phyloP scores from a whole-genome alignment of 768 basidiomycete species.

The Termitomyces eurrhizus region DNA sequence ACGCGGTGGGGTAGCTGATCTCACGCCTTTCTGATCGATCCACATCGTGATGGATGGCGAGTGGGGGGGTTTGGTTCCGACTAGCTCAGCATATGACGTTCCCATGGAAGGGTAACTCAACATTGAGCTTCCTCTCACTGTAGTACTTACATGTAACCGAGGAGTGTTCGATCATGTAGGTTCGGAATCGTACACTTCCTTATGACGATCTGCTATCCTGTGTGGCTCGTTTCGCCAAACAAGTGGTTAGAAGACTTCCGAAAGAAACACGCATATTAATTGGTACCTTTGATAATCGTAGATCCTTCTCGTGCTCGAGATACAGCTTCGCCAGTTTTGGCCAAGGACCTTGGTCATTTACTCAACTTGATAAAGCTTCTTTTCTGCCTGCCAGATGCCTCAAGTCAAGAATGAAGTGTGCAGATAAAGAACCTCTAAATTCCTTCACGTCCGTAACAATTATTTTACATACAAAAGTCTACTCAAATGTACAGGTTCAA shows the following conservation, averaged over 20 bases:
- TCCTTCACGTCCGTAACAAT: neutral
- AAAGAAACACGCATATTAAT: too few relatives aligned
- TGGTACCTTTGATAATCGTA: too few relatives aligned
- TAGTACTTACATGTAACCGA: neutral
- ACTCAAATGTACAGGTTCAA: neutral
- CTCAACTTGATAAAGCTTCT: too few relatives aligned
- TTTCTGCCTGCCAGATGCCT: too few relatives aligned
- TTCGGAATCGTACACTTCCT: neutral
- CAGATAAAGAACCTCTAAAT: neutral
- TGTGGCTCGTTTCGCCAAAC: neutral
- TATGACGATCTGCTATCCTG: neutral
- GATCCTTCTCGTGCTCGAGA: too few relatives aligned
- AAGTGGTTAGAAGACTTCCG: too few relatives aligned
- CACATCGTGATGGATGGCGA: neutral
- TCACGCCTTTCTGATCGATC: neutral
- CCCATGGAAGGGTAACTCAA: neutral
- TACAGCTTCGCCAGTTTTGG: too few relatives aligned
- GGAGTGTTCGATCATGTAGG: neutral
- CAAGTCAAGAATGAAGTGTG: too few relatives aligned
- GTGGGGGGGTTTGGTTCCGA: neutral
- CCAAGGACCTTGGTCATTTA: too few relatives aligned
- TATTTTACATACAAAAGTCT: neutral
- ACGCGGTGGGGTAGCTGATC: neutral
- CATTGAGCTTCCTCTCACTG: neutral
- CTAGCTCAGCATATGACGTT: too few relatives aligned